Evolutionary conservation across 2,329 filamentous ascomycete species (phyloP).

Genomic region (Coniochaeta sp.): DNA sequence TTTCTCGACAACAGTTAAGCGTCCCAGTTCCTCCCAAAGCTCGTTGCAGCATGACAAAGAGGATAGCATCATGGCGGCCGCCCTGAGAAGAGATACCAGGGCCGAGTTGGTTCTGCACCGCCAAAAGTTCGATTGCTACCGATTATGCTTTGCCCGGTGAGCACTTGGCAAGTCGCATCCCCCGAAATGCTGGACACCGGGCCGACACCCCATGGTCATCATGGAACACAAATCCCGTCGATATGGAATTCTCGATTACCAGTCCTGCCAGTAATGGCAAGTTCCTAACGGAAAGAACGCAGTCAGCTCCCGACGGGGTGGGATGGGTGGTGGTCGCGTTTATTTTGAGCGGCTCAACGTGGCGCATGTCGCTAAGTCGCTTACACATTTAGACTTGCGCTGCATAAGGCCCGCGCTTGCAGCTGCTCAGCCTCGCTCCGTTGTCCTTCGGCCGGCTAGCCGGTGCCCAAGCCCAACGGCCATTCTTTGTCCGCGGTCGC

Average conservation of each 20-base stretch:
- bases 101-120: neutral
- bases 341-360: neutral
- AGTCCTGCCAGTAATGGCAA: neutral
- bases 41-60: neutral
- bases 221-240: neutral
- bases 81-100: neutral
- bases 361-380: neutral
- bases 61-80: neutral
- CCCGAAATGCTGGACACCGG: neutral
- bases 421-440: neutral
- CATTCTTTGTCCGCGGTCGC: neutral
- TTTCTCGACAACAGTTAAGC: too few species aligned
- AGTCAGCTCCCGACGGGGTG: neutral
- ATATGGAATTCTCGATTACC: too few species aligned
- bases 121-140: too few species aligned
- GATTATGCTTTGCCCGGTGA: too few species aligned
- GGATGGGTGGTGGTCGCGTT: neutral
- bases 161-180: too few species aligned
- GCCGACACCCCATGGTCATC: neutral
- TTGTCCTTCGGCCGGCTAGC: neutral
- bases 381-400: neutral
- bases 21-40: too few species aligned
- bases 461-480: neutral
- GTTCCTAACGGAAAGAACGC: neutral
- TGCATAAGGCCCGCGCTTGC: neutral